Conservation (phyloP, 176 grass and related monocot species). For the Ensete ventricosum region DNA sequence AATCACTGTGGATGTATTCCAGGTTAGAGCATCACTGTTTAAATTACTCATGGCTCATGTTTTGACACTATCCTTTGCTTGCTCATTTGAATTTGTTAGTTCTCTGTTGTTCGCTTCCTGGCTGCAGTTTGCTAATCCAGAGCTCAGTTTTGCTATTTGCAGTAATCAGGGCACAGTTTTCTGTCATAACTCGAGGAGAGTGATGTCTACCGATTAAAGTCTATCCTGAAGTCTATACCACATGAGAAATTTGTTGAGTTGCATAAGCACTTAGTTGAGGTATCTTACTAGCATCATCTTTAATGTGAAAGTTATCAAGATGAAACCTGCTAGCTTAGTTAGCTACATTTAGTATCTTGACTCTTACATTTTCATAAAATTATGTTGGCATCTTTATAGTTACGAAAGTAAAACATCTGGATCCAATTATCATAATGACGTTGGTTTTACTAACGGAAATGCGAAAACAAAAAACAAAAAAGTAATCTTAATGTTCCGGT, state of each 20-base stretch:
- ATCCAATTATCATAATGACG: too few species aligned
- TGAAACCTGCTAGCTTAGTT: too few species aligned
- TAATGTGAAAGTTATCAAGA: too few species aligned
- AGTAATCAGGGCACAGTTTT: constrained; percentile 60
- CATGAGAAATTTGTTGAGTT: constrained; percentile 70
- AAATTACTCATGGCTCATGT: not conserved
- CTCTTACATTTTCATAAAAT: too few species aligned
- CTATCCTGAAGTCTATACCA: constrained; percentile 70
- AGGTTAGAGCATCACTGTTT: constrained; percentile 37
- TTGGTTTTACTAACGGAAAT: too few species aligned
- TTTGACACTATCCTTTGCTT: not conserved
- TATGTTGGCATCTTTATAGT: too few species aligned
- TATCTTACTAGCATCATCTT: not conserved
- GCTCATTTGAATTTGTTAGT: not conserved
- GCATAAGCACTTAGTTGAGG: constrained; percentile 56
- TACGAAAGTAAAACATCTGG: too few species aligned
- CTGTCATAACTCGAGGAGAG: constrained; percentile 59
- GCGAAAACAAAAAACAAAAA: too few species aligned
- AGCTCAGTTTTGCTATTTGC: constrained; percentile 22
- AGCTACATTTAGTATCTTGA: too few species aligned
- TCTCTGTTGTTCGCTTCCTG: not conserved
- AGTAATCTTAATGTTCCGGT: too few species aligned
- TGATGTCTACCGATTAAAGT: constrained; percentile 74
- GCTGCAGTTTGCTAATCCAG: constrained; percentile 18
- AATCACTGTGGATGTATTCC: constrained; percentile 95